A percentile compares a stretch with the other conserved stretches of the same genome.
Conservation (phyloP, 306 rosid species). For the Pachyrhizus erosus region DNA sequence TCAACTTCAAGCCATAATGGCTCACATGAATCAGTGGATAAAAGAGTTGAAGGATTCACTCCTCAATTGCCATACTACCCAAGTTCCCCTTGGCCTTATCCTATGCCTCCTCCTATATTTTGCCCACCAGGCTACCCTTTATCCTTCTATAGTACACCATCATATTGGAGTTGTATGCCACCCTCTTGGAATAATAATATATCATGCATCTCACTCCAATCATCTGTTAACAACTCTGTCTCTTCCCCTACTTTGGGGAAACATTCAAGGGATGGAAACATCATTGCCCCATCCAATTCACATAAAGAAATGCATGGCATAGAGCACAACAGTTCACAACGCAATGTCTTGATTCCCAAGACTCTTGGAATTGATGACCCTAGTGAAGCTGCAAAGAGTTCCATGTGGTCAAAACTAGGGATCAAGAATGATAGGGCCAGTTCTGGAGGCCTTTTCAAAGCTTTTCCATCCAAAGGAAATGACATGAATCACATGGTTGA, state of each 20-base stretch:
- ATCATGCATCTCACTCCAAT: constrained; percentile 54
- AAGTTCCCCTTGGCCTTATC: constrained; percentile 62
- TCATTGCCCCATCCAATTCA: constrained; percentile 46
- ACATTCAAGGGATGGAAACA: constrained; percentile 76
- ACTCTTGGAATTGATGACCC: constrained; percentile 79
- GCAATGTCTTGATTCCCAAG: constrained; percentile 65
- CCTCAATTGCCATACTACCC: constrained; percentile 63
- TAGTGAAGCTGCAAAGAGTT: constrained; percentile 74
- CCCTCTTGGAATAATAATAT: constrained; percentile 58
- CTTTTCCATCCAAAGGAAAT: constrained; percentile 65
- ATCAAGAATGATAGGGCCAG: constrained; percentile 61
- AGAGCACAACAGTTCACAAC: constrained; percentile 47
- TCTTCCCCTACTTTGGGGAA: constrained; percentile 67
- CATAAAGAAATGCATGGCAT: constrained; percentile 48
- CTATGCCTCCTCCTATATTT: constrained; percentile 59
- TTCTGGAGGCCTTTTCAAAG: constrained; percentile 62
- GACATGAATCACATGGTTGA: constrained; percentile 49
- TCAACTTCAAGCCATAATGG: constrained; percentile 54
- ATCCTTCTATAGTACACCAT: constrained; percentile 66
- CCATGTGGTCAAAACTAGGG: constrained; percentile 74
- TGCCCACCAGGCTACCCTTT: constrained; percentile 67
- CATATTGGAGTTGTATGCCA: constrained; percentile 71
- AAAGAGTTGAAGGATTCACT: constrained; percentile 53
- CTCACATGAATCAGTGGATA: constrained; percentile 49
- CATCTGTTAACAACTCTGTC: constrained; percentile 43